Percentiles rank a stretch among this genome's conserved stretches.
Evolutionary conservation across 345 rosid genomes (phyloP).

Genomic region (Brassica cretica): DNA sequence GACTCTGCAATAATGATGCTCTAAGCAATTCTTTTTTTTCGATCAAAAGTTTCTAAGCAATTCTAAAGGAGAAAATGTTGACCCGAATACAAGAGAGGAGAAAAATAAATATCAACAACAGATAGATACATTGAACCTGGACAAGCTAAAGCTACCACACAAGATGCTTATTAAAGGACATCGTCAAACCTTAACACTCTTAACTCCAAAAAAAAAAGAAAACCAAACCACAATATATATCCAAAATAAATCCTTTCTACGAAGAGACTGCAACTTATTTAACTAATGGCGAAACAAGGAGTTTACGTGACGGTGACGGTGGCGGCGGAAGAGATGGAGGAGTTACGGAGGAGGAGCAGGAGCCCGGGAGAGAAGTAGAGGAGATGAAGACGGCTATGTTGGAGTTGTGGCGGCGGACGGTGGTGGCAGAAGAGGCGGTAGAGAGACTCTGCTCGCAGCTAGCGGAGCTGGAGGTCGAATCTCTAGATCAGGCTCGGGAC

Average conservation of each 20-base stretch:
- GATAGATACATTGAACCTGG: slow-evolving; percentile 32
- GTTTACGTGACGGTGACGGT: slow-evolving; percentile 18
- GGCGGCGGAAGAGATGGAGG: slow-evolving; percentile 22
- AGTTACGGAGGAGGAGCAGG: slow-evolving; percentile 55
- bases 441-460: slow-evolving; percentile 79
- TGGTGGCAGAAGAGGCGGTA: slow-evolving; percentile 79
- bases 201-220: neutral
- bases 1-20: no score
- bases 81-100: neutral
- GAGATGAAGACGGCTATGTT: slow-evolving; percentile 32
- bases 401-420: slow-evolving; percentile 48
- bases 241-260: neutral
- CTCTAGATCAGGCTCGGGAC: no score
- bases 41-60: neutral
- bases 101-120: neutral
- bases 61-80: slow-evolving; percentile 2
- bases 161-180: slow-evolving; percentile 17
- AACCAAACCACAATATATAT: neutral
- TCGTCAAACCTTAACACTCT: slow-evolving; percentile 9
- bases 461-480: slow-evolving; percentile 70
- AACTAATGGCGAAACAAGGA: neutral
- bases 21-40: no score
- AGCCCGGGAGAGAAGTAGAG: slow-evolving; percentile 47
- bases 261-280: neutral
- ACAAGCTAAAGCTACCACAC: slow-evolving; percentile 8